Conservation (phyloP, 805 yeast species). For the Ascoidea tarda region DNA sequence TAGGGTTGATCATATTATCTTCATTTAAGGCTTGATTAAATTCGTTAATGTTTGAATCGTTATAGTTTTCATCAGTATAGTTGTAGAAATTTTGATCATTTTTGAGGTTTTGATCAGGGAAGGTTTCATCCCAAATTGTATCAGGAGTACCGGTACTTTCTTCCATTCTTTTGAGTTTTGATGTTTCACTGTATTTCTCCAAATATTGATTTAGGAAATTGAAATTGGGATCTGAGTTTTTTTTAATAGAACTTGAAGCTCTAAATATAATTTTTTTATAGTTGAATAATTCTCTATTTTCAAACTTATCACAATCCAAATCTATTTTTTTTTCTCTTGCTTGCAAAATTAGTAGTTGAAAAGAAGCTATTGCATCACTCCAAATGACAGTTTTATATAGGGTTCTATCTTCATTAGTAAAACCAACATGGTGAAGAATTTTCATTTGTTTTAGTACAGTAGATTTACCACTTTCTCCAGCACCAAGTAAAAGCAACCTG, state of each 20-base stretch:
- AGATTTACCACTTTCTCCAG: constrained; percentile 92
- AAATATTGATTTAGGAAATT: constrained; percentile 51
- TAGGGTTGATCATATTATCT: background rate
- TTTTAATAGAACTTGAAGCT: constrained; percentile 21
- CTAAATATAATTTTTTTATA: constrained; percentile 37
- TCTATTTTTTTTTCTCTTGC: constrained; percentile 52
- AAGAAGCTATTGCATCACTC: constrained; percentile 80
- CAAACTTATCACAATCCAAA: constrained; percentile 47
- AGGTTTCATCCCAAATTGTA: constrained; percentile 14
- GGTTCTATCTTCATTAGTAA: constrained; percentile 60
- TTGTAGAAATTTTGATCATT: background rate
- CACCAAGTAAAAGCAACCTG: constrained; percentile 70
- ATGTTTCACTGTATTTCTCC: constrained; percentile 40
- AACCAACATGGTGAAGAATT: constrained; percentile 75
- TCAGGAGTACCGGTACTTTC: constrained; percentile 41
- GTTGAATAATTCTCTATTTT: constrained; percentile 28
- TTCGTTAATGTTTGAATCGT: constrained; percentile 6
- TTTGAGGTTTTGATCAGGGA: constrained; percentile 1
- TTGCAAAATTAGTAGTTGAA: constrained; percentile 66
- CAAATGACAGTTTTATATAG: constrained; percentile 83
- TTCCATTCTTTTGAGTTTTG: constrained; percentile 33
- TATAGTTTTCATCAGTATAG: constrained; percentile 7
- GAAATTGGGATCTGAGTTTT: constrained; percentile 47
- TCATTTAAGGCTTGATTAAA: constrained; percentile 1
- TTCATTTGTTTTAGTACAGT: constrained; percentile 85